Evolutionary conservation across 139 green algal genomes (phyloP).

Genomic region (Micromonas pusilla): DNA sequence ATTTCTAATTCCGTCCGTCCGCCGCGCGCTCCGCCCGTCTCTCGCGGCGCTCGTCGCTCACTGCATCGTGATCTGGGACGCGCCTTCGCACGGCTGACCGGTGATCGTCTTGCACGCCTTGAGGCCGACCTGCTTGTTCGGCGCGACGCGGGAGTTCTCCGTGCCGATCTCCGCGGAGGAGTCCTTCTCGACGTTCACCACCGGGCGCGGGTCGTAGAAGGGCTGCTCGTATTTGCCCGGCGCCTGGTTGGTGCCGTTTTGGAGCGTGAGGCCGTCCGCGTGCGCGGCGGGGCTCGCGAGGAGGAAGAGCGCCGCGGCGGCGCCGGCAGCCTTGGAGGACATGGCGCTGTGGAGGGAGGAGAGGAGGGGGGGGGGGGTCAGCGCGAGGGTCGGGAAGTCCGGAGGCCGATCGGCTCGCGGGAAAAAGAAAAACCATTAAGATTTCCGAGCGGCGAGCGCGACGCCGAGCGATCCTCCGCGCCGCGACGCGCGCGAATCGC

Average conservation of each 20-base stretch:
- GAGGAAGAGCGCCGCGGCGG: slow-evolving; percentile 1
- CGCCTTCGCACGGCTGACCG: not conserved
- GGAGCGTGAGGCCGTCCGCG: slow-evolving; percentile 8
- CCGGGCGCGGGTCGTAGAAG: slow-evolving; percentile 5
- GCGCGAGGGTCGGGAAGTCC: not conserved
- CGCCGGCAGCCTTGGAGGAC: not conserved
- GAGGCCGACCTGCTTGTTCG: not conserved
- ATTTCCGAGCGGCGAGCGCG: not conserved
- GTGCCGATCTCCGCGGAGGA: not conserved
- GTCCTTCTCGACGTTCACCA: slow-evolving; percentile 19
- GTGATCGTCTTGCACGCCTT: slow-evolving; percentile 22
- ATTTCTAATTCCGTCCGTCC: too few species aligned
- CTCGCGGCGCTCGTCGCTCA: too few species aligned
- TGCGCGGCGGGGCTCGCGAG: slow-evolving; percentile 1
- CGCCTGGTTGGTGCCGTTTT: not conserved
- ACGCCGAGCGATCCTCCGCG: too few species aligned
- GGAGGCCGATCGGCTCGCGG: not conserved
- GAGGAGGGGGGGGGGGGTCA: not conserved
- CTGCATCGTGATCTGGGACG: not conserved
- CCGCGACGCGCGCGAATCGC: too few species aligned
- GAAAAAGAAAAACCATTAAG: not conserved
- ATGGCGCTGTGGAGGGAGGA: not conserved
- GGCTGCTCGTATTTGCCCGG: slow-evolving; percentile 14
- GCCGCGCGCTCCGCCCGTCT: too few species aligned
- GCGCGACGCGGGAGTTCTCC: not conserved